Evolutionary conservation across 2,329 filamentous ascomycete genomes (phyloP).

Genomic region (Xylaria multiplex): DNA sequence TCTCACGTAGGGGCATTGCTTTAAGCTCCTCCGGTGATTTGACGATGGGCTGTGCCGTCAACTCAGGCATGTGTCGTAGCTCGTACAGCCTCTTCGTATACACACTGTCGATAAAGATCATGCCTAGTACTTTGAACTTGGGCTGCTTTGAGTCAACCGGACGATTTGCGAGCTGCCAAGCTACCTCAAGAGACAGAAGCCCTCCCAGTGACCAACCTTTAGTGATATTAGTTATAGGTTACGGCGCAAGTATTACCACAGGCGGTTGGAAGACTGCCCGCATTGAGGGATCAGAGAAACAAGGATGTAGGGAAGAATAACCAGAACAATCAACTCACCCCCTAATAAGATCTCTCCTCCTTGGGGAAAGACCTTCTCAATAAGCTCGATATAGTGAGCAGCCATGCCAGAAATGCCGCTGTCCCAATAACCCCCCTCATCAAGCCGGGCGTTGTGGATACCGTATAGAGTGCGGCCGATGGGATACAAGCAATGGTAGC

Average conservation of each 20-base stretch:
- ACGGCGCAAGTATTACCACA: background rate
- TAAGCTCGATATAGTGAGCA: constrained; percentile 58
- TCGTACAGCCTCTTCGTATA: constrained; percentile 49
- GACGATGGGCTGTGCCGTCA: constrained; percentile 45
- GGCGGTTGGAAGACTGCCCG: background rate
- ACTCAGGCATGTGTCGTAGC: constrained; percentile 30
- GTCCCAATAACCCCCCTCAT: constrained; percentile 57
- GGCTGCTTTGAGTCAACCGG: constrained; percentile 41
- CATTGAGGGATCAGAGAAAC: background rate
- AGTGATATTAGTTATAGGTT: constrained; percentile 2
- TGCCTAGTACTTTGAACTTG: constrained; percentile 56
- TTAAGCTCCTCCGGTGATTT: constrained; percentile 44
- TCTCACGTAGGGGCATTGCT: constrained; percentile 47
- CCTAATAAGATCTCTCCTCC: constrained; percentile 60
- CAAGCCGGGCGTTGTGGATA: constrained; percentile 65
- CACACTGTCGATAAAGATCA: constrained; percentile 64
- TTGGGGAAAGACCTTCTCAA: constrained; percentile 53
- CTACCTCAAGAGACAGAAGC: constrained; percentile 61
- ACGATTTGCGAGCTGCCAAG: constrained; percentile 53
- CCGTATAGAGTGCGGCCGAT: constrained; percentile 62
- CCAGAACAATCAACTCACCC: constrained; percentile 43
- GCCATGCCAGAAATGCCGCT: constrained; percentile 67
- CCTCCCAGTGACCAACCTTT: constrained; percentile 65
- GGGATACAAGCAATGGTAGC: constrained; percentile 63
- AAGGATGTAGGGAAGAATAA: background rate